A percentile compares a stretch with the other conserved stretches of the same genome.
Conservation (phyloP, 805 yeast genomes). For the Ascoidea tarda region DNA sequence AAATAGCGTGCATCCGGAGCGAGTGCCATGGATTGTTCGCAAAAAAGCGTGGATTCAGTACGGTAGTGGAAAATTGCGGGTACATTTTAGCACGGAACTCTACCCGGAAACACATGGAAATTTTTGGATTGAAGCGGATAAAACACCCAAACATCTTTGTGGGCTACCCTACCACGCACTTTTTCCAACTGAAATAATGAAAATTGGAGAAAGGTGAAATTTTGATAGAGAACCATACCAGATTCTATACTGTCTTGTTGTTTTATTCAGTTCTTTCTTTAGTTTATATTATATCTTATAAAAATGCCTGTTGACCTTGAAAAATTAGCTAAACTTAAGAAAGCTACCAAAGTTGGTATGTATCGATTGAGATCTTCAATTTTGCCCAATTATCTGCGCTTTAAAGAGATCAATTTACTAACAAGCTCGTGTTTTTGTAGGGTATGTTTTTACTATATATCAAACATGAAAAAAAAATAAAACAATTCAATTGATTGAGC, state of each 20-base stretch:
- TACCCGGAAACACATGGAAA: no score
- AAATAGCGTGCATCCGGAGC: no score
- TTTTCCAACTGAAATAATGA: no score
- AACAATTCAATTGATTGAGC: neutral
- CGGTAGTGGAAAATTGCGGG: no score
- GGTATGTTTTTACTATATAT: neutral
- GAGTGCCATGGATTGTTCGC: no score
- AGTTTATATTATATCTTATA: conserved; percentile 29
- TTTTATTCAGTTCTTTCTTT: no score
- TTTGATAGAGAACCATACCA: no score
- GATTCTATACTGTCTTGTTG: no score
- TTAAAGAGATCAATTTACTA: neutral
- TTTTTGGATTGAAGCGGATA: no score
- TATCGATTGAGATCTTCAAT: neutral
- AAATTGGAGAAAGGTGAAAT: no score
- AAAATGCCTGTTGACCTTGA: conserved; percentile 86
- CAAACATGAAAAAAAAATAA: neutral
- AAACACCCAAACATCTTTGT: neutral
- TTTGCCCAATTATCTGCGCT: neutral
- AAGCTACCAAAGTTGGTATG: conserved; percentile 68
- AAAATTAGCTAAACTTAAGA: conserved; percentile 85
- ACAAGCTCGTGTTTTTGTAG: neutral
- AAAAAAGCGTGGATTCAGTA: no score
- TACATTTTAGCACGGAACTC: no score
- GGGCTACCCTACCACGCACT: neutral